A percentile compares a stretch with the other conserved stretches of the same genome.
phyloP scores from a whole-genome alignment of 805 yeast genomes.

The Kodamaea restingae region DNA sequence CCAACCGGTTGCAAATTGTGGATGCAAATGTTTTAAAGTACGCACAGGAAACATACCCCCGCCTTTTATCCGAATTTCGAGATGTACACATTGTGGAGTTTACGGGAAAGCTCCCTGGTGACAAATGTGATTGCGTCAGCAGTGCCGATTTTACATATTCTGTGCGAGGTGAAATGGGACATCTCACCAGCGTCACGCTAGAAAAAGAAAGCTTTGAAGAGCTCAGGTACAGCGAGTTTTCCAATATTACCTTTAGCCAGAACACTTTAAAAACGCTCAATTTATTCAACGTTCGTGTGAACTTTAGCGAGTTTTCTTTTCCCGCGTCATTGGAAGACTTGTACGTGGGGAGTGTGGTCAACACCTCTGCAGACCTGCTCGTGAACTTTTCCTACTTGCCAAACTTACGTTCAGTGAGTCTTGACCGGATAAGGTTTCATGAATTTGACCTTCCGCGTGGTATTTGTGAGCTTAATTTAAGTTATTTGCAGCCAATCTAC shows the following conservation, averaged over 20 bases:
- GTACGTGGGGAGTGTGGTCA: conserved; percentile 3
- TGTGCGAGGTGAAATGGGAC: neutral
- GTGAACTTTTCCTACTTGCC: conserved; percentile 2
- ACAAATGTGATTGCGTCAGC: conserved; percentile 2
- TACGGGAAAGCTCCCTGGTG: conserved; percentile 4
- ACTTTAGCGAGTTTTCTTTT: conserved; percentile 1
- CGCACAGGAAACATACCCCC: neutral
- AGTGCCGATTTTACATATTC: conserved; percentile 1
- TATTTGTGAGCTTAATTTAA: conserved; percentile 2
- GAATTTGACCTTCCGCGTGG: neutral
- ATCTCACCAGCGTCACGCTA: conserved; percentile 3
- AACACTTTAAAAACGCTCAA: conserved; percentile 1
- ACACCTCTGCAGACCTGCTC: neutral
- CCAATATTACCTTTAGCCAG: neutral
- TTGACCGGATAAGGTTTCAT: conserved; percentile 1
- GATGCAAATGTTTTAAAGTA: neutral
- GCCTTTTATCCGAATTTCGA: neutral
- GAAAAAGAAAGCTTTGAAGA: conserved; percentile 6
- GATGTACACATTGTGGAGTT: conserved; percentile 2
- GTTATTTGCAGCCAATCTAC: conserved; percentile 2
- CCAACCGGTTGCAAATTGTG: conserved; percentile 4
- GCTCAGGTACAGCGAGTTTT: conserved; percentile 1
- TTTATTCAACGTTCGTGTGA: conserved; percentile 3
- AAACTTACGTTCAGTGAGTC: conserved; percentile 1
- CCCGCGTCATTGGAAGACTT: neutral